Conservation (phyloP, 768 basidiomycete genomes). For the Psilocybe cyanescens region DNA sequence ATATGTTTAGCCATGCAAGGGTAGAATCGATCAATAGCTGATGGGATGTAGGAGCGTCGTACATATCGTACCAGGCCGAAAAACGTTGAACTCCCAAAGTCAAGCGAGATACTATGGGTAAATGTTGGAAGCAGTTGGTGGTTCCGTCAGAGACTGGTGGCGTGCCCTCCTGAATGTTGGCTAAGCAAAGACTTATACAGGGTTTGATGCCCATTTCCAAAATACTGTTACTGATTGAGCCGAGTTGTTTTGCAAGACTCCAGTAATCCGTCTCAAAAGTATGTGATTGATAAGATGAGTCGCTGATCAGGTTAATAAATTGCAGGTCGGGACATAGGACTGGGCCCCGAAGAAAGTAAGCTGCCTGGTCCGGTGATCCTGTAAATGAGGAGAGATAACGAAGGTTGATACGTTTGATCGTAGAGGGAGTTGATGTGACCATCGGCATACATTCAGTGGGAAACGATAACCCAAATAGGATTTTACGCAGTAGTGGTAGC, state of each 20-base stretch:
- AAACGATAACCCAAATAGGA: not conserved
- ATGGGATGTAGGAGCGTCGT: not conserved
- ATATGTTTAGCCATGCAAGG: slow-evolving; percentile 10
- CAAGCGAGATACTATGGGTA: slow-evolving; percentile 8
- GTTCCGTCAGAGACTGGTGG: not conserved
- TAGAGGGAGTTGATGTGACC: not conserved
- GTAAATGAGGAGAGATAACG: slow-evolving; percentile 11
- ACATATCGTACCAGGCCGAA: not conserved
- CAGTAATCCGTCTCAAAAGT: not conserved
- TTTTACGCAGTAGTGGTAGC: slow-evolving; percentile 3
- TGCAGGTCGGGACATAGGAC: not conserved
- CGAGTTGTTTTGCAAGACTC: not conserved
- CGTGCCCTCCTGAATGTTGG: not conserved
- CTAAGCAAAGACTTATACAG: slow-evolving; percentile 7
- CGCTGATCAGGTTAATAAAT: slow-evolving; percentile 14
- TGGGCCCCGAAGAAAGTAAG: slow-evolving; percentile 7
- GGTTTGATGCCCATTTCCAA: slow-evolving; percentile 2
- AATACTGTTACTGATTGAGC: not conserved
- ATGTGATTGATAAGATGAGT: slow-evolving; percentile 1
- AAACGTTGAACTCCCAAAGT: not conserved
- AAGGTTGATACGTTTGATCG: not conserved
- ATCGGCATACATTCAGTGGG: not conserved
- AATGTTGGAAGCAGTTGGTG: not conserved
- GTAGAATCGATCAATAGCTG: slow-evolving; percentile 1
- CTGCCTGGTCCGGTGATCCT: slow-evolving; percentile 15